Evolutionary conservation across 306 rosid genomes (phyloP), one percentile per base, ranked within the genome.

Genomic region (Morella rubra): DNA sequence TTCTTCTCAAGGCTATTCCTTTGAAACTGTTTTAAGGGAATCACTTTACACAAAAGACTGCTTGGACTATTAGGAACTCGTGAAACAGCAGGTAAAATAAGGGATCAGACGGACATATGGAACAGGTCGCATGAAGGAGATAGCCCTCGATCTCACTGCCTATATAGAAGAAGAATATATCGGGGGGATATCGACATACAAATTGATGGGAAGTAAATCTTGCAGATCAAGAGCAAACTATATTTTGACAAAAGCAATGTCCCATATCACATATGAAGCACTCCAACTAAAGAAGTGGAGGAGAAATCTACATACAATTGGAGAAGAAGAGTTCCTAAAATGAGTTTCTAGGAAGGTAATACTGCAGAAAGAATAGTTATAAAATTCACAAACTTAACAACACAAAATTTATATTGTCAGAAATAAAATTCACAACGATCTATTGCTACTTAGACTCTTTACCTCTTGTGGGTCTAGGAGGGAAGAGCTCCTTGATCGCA

Each of bases 401-500:
- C 53, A 18, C 58, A 62, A 53, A 66, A 60, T 66, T 19, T 22
- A 37, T 72, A 73, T 49, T 71, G 66, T 6, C 22, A 42, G 19
- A 52, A 49, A 66, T 19, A 51, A 45, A 68, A 81, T n/a, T 22
- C 53, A 76, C 19, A 16, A 2, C 10, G 56, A 18, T 56, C 54
- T 58, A 65, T 19, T 14, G 5, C 6, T 22, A 58, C 15, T 58
- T 58, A 22, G 20, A 32, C 81, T 76, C 75, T 84, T 49, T 90
- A 95, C 99, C 89, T 89, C 87, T 86, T 2, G 97, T 85, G 71
- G 93, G 97, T 13, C 15, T 46, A 69, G 86, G 91, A 50, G 90
- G 97, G 51, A 73, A 73, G 66, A 92, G 89, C 83, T 92, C 91
- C 85, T 96, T 91, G 77, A 92, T 89, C 56, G 97, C 99, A 82